Percentiles rank a stretch among this genome's conserved stretches.
These are phyloP conservation scores for Postia placenta DNA, from an alignment of 768 basidiomycete species.

Conservation along the genomic window DNA sequence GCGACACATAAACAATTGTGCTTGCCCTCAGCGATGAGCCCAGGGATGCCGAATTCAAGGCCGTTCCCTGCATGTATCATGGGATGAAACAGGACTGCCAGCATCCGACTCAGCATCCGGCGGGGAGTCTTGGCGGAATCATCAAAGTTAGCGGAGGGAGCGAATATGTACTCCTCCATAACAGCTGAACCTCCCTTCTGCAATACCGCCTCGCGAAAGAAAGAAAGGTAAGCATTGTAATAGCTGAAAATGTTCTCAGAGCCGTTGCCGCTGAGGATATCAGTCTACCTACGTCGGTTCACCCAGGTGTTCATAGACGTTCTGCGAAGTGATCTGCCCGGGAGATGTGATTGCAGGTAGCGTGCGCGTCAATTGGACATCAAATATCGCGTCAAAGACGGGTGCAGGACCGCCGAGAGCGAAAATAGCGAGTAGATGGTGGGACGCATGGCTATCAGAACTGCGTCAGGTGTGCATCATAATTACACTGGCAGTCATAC, in stretches of 20 bases:
- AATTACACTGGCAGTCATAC: no score
- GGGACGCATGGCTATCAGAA: slow-evolving; percentile 57
- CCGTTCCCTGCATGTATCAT: slow-evolving; percentile 59
- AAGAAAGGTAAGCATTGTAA: slow-evolving; percentile 48
- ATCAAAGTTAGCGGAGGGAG: slow-evolving; percentile 20
- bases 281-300: slow-evolving; percentile 33
- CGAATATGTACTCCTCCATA: slow-evolving; percentile 58
- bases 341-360: slow-evolving; percentile 35
- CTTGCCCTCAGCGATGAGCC: slow-evolving; percentile 54
- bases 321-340: slow-evolving; percentile 35
- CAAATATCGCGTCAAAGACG: slow-evolving; percentile 35
- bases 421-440: slow-evolving; percentile 54
- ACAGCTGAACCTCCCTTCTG: slow-evolving; percentile 36
- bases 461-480: no score
- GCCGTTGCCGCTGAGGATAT: neutral
- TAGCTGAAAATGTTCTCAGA: slow-evolving; percentile 20
- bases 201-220: slow-evolving; percentile 38
- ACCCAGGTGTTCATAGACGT: slow-evolving; percentile 50
- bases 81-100: slow-evolving; percentile 53
- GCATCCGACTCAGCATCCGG: slow-evolving; percentile 49
- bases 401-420: slow-evolving; percentile 44
- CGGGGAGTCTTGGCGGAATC: slow-evolving; percentile 28
- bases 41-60: slow-evolving; percentile 51
- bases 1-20: no score
- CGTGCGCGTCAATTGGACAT: slow-evolving; percentile 25